Evolutionary conservation across 208 protist species (phyloP).

Genomic region (Angomonas desouzai): DNA sequence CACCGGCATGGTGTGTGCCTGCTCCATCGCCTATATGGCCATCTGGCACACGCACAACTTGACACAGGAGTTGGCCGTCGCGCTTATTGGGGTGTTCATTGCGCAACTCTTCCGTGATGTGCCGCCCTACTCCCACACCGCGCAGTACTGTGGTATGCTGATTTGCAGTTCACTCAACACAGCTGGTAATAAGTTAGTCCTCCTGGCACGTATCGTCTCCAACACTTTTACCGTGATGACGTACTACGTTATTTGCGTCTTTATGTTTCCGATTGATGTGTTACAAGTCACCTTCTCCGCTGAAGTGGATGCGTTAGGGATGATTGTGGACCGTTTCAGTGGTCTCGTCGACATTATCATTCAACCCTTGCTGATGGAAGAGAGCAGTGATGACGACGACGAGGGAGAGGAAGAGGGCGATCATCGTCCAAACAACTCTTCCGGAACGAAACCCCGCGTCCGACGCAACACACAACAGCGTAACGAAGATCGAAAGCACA

Average conservation of each 20-base stretch:
- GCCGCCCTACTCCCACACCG: slow-evolving; percentile 31
- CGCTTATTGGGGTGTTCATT: slow-evolving; percentile 35
- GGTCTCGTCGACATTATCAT: slow-evolving; percentile 28
- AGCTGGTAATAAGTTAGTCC: slow-evolving; percentile 21
- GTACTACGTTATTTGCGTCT: slow-evolving; percentile 65
- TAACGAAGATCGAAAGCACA: too few species aligned
- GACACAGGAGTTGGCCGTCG: slow-evolving; percentile 22
- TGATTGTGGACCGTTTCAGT: slow-evolving; percentile 30
- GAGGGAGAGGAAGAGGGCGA: slow-evolving; percentile 8
- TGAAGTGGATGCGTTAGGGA: slow-evolving; percentile 26
- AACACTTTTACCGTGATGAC: slow-evolving; percentile 62
- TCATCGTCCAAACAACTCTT: not conserved
- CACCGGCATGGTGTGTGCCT: slow-evolving; percentile 42
- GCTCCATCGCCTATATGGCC: slow-evolving; percentile 43
- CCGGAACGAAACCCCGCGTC: not conserved
- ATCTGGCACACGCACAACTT: slow-evolving; percentile 31
- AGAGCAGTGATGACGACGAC: slow-evolving; percentile 7
- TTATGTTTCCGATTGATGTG: slow-evolving; percentile 64
- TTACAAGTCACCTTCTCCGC: slow-evolving; percentile 38
- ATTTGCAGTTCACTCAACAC: slow-evolving; percentile 30
- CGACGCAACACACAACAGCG: not conserved
- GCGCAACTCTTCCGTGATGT: slow-evolving; percentile 34
- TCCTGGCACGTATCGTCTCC: slow-evolving; percentile 39
- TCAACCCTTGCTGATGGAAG: slow-evolving; percentile 13
- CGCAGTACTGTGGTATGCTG: slow-evolving; percentile 46